Percentiles rank a stretch among this genome's conserved stretches.
Evolutionary conservation across 2,329 filamentous ascomycete genomes (phyloP).

Genomic region (Teratosphaeria destructans): DNA sequence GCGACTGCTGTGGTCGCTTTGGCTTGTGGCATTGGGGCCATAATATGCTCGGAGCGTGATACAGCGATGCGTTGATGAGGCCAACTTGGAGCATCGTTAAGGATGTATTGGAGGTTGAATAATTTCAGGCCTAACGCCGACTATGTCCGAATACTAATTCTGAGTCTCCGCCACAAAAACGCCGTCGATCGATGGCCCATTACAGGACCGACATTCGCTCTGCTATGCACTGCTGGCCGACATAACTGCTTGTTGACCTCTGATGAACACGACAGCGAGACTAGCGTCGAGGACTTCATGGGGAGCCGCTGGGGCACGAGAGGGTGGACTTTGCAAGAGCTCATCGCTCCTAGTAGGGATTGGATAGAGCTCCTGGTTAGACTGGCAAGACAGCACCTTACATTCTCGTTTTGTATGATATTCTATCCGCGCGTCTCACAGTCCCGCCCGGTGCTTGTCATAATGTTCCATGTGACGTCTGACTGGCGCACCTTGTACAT

Average conservation of each 20-base stretch:
- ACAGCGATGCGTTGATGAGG: too few relatives aligned
- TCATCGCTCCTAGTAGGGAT: background rate
- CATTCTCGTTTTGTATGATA: background rate
- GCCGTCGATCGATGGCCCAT: too few relatives aligned
- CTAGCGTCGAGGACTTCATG: background rate
- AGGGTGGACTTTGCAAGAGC: background rate
- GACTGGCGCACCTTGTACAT: too few relatives aligned
- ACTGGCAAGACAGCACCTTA: background rate
- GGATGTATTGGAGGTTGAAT: background rate
- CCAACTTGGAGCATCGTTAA: too few relatives aligned
- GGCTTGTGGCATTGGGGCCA: slow-evolving; percentile 25
- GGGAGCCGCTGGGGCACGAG: background rate
- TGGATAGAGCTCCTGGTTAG: background rate
- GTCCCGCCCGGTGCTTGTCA: too few relatives aligned
- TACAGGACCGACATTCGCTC: too few relatives aligned
- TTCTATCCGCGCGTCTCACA: too few relatives aligned
- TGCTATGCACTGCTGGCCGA: slow-evolving; percentile 1
- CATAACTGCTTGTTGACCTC: background rate
- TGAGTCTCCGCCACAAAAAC: too few relatives aligned
- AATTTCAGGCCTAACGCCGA: background rate
- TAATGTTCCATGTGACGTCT: too few relatives aligned
- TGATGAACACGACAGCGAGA: background rate
- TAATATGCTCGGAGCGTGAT: background rate
- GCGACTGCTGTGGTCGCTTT: slow-evolving; percentile 1
- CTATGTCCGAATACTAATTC: background rate